A percentile compares a stretch with the other conserved stretches of the same genome.
These are phyloP conservation scores for Elsinoe necatrix DNA, from an alignment of 2,329 filamentous ascomycete genomes.

Conservation along the genomic window DNA sequence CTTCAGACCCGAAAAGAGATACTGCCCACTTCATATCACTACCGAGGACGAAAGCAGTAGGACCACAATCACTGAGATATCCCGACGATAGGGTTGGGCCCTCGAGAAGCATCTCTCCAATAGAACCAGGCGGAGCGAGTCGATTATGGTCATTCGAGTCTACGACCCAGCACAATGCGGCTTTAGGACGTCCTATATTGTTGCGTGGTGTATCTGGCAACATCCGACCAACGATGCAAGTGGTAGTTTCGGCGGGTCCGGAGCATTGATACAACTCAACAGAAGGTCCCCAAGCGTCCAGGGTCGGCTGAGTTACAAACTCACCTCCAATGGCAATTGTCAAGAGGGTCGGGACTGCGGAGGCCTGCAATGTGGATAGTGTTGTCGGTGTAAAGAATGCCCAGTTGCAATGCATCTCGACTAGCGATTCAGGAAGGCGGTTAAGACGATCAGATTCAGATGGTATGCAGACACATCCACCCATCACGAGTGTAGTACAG, in stretches of 20 bases:
- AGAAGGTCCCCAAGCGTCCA: not conserved
- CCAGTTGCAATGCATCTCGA: not conserved
- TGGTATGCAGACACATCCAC: constrained; percentile 7
- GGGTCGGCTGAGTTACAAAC: not conserved
- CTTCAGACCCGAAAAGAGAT: not conserved
- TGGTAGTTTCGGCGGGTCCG: constrained; percentile 7
- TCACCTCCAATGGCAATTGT: not conserved
- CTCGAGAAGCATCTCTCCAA: constrained; percentile 6
- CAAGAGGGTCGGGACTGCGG: not conserved
- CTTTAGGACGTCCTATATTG: not conserved
- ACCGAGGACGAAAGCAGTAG: not conserved
- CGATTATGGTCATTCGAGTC: not conserved
- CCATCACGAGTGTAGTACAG: not conserved
- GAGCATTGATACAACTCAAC: constrained; percentile 2
- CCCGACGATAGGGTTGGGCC: constrained; percentile 1
- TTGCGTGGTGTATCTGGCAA: not conserved
- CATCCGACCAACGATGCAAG: not conserved
- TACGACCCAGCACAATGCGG: constrained; percentile 4
- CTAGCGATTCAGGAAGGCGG: not conserved
- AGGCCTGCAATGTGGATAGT: not conserved
- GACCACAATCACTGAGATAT: not conserved
- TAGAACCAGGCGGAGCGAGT: not conserved
- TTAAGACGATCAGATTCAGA: constrained; percentile 1
- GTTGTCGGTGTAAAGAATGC: constrained; percentile 6
- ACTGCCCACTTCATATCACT: not conserved